Evolutionary conservation across 2,329 filamentous ascomycete genomes (phyloP), one percentile per base, ranked within the genome.

Genomic region (Lasiodiplodia theobromae): DNA sequence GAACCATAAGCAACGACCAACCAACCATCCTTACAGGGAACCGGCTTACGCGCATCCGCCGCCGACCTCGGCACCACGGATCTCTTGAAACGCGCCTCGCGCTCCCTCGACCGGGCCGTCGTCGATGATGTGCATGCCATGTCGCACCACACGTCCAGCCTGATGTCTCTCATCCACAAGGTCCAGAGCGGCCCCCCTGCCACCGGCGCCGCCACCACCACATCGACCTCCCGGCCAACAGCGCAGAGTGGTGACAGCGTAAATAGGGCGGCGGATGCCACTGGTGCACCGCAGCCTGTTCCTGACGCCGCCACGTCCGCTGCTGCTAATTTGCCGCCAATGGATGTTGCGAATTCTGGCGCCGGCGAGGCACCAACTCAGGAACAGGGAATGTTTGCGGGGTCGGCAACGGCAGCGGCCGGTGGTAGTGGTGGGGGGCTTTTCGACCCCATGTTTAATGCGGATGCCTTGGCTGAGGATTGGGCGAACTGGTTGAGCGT

Each of bases 51-150:
- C 14, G 18, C 58, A 23, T 25, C 25, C 25, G 25, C 10, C 5
- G 14, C 14, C 28, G 58, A 63, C 51, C 25, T n/a, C n/a, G 25
- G 44, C 44, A 63, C 58, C 5, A 28, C 28, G 14, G 44, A 52
- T 63, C 58, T 63, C 4, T 44, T 63, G 2, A 37, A 38, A 4
- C 58, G 58, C 12, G 14, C 23, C 14, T 52, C 44, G 7, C 44
- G 5, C 18, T 8, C 58, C 5, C 18, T 63, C 44, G 38, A 52
- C 12, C 44, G 44, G 28, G 44, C 58, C 44, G 58, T 38, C 1
- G 47, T 63, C 18, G 58, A 63, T 28, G 58, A 63, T 44, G 44
- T 52, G 47, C 58, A 63, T 38, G 58, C 44, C 2, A 28, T 63
- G 58, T 28, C 58, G 8, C 58, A 52, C 44, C 51, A 23, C 58